Evolutionary conservation across 2,329 filamentous ascomycete species (phyloP).

Genomic region (Trichoderma atroviride): DNA sequence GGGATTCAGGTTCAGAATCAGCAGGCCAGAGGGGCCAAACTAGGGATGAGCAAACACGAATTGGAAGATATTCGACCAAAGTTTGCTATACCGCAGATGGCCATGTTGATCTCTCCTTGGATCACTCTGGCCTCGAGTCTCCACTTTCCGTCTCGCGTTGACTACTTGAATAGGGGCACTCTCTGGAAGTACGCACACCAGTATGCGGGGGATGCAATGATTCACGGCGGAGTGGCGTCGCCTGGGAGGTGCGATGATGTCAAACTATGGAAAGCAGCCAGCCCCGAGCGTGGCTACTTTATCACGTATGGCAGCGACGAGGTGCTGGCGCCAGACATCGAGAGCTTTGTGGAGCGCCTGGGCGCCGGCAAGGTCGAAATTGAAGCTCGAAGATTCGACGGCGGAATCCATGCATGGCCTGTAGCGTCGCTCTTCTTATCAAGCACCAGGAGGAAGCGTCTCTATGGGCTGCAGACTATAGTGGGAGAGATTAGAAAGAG

Average conservation of each 20-base stretch:
- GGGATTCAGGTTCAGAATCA: constrained; percentile 42
- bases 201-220: constrained; percentile 56
- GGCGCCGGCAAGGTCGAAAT: constrained; percentile 56
- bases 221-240: constrained; percentile 51
- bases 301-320: constrained; percentile 77
- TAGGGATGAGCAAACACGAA: constrained; percentile 27
- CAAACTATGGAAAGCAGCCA: constrained; percentile 67
- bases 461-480: constrained; percentile 54
- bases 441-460: constrained; percentile 50
- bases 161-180: constrained; percentile 70
- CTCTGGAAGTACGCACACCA: constrained; percentile 71
- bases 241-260: constrained; percentile 70
- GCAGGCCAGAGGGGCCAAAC: constrained; percentile 29
- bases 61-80: constrained; percentile 28
- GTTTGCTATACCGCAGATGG: constrained; percentile 51
- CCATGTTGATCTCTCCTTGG: constrained; percentile 80
- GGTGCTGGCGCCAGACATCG: constrained; percentile 72
- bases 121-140: constrained; percentile 68
- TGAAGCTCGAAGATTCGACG: constrained; percentile 61
- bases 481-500: constrained; percentile 44
- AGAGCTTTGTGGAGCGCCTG: constrained; percentile 59
- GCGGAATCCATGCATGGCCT: constrained; percentile 81
- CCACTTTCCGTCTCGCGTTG: constrained; percentile 70
- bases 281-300: constrained; percentile 67
- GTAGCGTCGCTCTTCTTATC: constrained; percentile 66